Evolutionary conservation across 805 yeast genomes (phyloP).

Genomic region (Nadsonia fulvescens): DNA sequence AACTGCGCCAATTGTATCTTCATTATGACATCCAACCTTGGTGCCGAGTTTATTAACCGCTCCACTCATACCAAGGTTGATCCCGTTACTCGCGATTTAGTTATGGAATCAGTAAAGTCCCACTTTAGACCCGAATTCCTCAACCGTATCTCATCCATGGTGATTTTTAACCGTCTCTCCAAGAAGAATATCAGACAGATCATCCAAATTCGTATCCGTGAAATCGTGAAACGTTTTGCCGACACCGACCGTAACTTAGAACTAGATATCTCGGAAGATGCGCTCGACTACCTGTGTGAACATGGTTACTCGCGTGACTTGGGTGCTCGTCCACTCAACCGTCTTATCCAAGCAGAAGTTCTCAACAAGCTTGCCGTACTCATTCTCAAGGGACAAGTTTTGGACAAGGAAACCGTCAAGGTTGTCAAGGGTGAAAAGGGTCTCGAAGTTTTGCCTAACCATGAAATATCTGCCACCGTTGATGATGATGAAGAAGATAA

Average conservation of each 20-base stretch:
- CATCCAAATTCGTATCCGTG: slow-evolving; percentile 67
- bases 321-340: slow-evolving; percentile 87
- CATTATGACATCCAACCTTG: slow-evolving; percentile 93
- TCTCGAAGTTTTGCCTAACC: slow-evolving; percentile 72
- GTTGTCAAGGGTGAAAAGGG: slow-evolving; percentile 43
- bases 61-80: slow-evolving; percentile 42
- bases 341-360: slow-evolving; percentile 76
- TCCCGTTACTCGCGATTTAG: slow-evolving; percentile 51
- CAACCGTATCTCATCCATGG: slow-evolving; percentile 86
- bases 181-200: slow-evolving; percentile 84
- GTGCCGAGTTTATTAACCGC: slow-evolving; percentile 74
- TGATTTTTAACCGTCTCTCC: slow-evolving; percentile 82
- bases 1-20: slow-evolving; percentile 85
- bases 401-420: slow-evolving; percentile 71
- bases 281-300: slow-evolving; percentile 64
- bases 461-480: slow-evolving; percentile 41
- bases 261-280: slow-evolving; percentile 55
- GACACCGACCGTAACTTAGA: slow-evolving; percentile 64
- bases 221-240: slow-evolving; percentile 72
- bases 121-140: slow-evolving; percentile 97
- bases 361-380: slow-evolving; percentile 81
- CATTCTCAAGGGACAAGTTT: slow-evolving; percentile 69
- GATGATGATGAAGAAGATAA: slow-evolving; percentile 38
- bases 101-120: slow-evolving; percentile 63
- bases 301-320: slow-evolving; percentile 83